Evolutionary conservation across 257 asterid species (phyloP), one percentile per base, ranked within the genome.

Genomic region (Plantago ovata): DNA sequence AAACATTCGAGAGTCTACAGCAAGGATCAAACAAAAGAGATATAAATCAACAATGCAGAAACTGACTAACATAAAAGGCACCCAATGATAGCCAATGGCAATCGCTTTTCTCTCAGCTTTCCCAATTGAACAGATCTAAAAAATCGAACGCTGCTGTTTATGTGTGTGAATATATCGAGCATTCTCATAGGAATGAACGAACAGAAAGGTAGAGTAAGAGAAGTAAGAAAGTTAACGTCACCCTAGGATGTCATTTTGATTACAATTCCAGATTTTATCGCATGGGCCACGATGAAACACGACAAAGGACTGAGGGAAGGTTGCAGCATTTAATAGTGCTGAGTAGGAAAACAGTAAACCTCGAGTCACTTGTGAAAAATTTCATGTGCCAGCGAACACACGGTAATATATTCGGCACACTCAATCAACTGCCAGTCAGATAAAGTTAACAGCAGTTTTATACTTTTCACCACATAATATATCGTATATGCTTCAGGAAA

Each of bases 281-380:
- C 44, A 65, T 40, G 15, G 9, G 41, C 43, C 39, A 13, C n/a
- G 7, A n/a, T n/a, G 33, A 40, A 36, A 61, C 39, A 61, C 18
- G 9, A 14, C 18, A 11, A 19, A 15, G 9, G 2, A 3, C 20
- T 4, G 49, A 1, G 10, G 36, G 22, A n/a, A n/a, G n/a, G n/a
- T 48, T 41, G 47, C 38, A 33, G 33, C 22, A 49, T 50, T 50
- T n/a, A 60, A 62, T 43, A 40, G 38, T 38, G 41, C 46, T 38
- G 50, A 38, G 28, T 22, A 50, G 51, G 36, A 52, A n/a, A 11
- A 32, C 20, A 19, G 23, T 39, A 21, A 40, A 40, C 32, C 19
- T 41, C 44, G 10, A 22, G 8, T 41, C 18, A 18, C 7, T 13
- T 36, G 51, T 24, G 33, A 52, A 23, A 41, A 52, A 40, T 40